Evolutionary conservation across 805 yeast species (phyloP), one percentile per base, ranked within the genome.

Genomic region (Wickerhamiella qilinensis): DNA sequence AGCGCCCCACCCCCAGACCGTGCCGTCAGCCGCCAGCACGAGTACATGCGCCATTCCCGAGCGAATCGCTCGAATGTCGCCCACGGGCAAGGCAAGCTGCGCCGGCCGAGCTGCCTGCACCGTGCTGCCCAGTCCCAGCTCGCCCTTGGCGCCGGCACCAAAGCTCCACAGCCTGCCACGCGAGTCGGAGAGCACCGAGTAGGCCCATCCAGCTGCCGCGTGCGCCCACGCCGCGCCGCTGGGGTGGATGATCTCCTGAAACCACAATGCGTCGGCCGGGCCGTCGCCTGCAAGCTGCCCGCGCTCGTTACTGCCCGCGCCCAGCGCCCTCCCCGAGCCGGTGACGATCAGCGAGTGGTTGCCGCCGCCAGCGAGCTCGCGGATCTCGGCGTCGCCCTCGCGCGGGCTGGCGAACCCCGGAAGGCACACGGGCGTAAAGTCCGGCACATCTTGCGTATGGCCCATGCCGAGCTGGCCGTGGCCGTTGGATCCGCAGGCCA

Each of bases 401-500:
- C n/a, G n/a, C n/a, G n/a, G n/a, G 3, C 42, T 41, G 1, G 36
- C 16, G 3, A 27, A 15, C 6, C 6, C 25, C 8, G 39, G 37
- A 15, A 47, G 20, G 2, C 20, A 37, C 24, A 53, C 48, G 16
- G 44, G 35, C 31, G 50, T 51, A 15, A 67, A 56, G 9, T 37
- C 44, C 18, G 54, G 47, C 7, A 59, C 40, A 54, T 78, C 96
- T 1, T 67, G 67, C 27, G 59, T 56, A 44, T 73, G 57, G 4
- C 64, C 67, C 29, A 65, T 53, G 30, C 95, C 93, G 35, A 86
- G 65, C 53, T 86, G 97, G 41, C 55, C 71, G 27, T 59, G 63
- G 1, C 95, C 94, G 56, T 86, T 86, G 2, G 95, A 84, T 0
- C 97, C 97, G 53, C 91, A 74, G 1, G 74, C 63, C 25, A 66